Evolutionary conservation across 225 moss, liverwort and hornwort species (phyloP).

Genomic region (Bryum argenteum): DNA sequence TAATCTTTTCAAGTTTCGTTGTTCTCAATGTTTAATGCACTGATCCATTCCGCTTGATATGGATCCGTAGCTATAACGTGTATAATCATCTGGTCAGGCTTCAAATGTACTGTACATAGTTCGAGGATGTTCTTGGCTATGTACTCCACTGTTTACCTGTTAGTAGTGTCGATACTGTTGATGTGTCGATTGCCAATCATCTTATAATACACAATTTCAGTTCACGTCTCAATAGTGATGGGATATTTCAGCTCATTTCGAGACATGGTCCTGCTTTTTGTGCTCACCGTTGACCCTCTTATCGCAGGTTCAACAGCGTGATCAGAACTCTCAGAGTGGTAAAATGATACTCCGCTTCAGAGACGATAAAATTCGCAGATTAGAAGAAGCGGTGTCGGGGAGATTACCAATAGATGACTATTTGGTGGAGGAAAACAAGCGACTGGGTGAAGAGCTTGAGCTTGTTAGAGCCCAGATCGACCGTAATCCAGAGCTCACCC

Average conservation of each 20-base stretch:
- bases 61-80: background rate
- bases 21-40: background rate
- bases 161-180: too few species aligned
- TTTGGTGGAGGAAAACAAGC: conserved; percentile 62
- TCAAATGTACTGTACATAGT: background rate
- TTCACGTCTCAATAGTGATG: background rate
- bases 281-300: conserved; percentile 5
- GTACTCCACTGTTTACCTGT: background rate
- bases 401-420: conserved; percentile 54
- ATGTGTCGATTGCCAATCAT: background rate
- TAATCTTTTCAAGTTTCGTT: conserved; percentile 22
- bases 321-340: conserved; percentile 86
- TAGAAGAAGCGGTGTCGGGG: conserved; percentile 66
- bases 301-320: conserved; percentile 86
- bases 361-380: conserved; percentile 86
- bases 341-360: conserved; percentile 95
- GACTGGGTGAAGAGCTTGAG: conserved; percentile 73
- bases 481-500: conserved; percentile 92
- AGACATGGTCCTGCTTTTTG: background rate
- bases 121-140: background rate
- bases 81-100: background rate
- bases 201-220: background rate
- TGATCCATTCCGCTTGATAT: background rate
- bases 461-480: conserved; percentile 73
- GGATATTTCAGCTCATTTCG: background rate